These are phyloP conservation scores for Zymoseptoria crescenta DNA, from an alignment of 2,329 filamentous ascomycete species.

Conservation along the genomic window DNA sequence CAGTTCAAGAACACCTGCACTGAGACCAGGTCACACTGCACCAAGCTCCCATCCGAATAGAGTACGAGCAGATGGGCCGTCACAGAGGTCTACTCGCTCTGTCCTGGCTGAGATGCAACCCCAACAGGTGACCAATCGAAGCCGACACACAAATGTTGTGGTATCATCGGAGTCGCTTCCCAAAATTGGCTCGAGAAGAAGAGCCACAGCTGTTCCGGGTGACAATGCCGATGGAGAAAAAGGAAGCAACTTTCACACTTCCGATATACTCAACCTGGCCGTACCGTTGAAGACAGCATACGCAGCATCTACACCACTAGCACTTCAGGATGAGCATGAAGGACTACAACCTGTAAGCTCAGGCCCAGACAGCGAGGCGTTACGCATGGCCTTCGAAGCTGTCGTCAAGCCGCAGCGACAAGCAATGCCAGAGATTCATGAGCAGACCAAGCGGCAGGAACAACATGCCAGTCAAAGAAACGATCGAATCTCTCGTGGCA, in stretches of 20 bases:
- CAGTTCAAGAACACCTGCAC: neutral
- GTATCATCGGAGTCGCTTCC: neutral
- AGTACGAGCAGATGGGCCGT: neutral
- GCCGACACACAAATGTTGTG: neutral
- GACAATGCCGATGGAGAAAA: neutral
- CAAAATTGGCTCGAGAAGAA: neutral
- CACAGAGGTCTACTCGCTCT: neutral
- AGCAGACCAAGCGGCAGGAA: neutral
- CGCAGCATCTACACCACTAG: neutral
- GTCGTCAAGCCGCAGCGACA: neutral
- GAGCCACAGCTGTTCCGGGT: neutral
- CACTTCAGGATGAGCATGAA: neutral
- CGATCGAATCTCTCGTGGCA: neutral
- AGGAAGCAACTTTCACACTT: slow-evolving; percentile 12
- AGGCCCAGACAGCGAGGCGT: slow-evolving; percentile 16
- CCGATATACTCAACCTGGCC: slow-evolving; percentile 18
- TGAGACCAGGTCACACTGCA: neutral
- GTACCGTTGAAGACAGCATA: neutral
- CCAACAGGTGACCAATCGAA: neutral
- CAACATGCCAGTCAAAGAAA: neutral
- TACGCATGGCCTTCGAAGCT: slow-evolving; percentile 11
- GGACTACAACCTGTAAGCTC: slow-evolving; percentile 10
- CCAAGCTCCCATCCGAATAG: neutral
- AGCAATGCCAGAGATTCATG: neutral
- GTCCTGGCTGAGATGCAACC: neutral